phyloP scores from a whole-genome alignment of 176 grass and related monocot species.

The Stipa capillata region DNA sequence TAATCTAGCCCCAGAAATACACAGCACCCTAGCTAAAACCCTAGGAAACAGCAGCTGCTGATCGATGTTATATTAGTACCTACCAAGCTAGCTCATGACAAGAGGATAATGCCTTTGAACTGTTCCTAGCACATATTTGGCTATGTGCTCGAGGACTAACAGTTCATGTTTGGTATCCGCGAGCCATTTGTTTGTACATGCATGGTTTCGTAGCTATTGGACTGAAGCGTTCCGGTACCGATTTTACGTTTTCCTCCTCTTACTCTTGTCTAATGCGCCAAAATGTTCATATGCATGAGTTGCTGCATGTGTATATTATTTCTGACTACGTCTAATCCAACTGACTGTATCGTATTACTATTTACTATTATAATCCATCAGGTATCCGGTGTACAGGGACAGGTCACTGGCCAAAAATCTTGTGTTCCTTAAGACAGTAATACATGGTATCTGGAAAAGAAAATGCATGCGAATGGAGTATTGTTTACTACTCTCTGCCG shows the following conservation, averaged over 20 bases:
- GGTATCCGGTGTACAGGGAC: background rate
- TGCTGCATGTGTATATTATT: background rate
- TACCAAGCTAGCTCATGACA: background rate
- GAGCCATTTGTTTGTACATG: constrained; percentile 27
- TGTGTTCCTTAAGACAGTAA: too few species aligned
- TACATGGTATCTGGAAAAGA: too few species aligned
- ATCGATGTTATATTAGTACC: background rate
- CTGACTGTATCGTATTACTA: too few species aligned
- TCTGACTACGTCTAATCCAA: background rate
- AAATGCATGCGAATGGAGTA: too few species aligned
- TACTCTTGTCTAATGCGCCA: background rate
- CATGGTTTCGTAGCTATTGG: constrained; percentile 18
- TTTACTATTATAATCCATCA: background rate
- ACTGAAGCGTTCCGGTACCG: background rate
- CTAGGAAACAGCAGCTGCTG: background rate
- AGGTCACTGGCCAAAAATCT: background rate
- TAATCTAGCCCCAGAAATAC: background rate
- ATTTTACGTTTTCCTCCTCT: background rate
- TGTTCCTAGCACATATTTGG: background rate
- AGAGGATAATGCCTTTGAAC: background rate
- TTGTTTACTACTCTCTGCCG: background rate
- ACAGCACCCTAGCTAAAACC: background rate
- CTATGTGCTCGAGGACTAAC: constrained; percentile 10
- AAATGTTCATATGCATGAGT: background rate
- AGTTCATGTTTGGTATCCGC: background rate